phyloP scores from a whole-genome alignment of 805 yeast species.

The Nakazawaea wickerhamii region DNA sequence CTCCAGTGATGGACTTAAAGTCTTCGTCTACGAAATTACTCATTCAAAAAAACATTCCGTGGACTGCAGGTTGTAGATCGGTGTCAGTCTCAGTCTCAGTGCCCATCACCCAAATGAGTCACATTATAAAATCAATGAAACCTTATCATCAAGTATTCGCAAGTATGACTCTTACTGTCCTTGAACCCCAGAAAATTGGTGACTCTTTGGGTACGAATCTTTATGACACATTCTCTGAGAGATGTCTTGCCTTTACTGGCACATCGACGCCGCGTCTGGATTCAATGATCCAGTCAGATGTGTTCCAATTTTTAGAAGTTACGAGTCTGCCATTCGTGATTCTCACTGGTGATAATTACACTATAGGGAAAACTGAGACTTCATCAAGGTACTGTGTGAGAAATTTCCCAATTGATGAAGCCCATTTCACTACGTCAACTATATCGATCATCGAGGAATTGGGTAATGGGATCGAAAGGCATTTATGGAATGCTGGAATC shows the following conservation, averaged over 20 bases:
- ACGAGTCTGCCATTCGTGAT: conserved; percentile 2
- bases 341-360: conserved; percentile 17
- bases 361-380: conserved; percentile 1
- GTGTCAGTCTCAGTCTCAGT: background rate
- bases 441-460: conserved; percentile 28
- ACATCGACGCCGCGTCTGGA: background rate
- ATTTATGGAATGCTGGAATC: conserved; percentile 38
- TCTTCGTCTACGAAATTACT: background rate
- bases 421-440: background rate
- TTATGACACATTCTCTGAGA: background rate
- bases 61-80: conserved; percentile 1
- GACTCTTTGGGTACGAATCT: background rate
- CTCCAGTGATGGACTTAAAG: background rate
- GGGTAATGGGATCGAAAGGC: conserved; percentile 36
- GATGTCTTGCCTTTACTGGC: background rate
- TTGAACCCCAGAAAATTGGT: background rate
- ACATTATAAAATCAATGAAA: background rate
- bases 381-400: conserved; percentile 3
- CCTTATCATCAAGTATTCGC: background rate
- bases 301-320: background rate
- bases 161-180: background rate
- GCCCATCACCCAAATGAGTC: background rate
- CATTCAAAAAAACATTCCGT: background rate
- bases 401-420: background rate
- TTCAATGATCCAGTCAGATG: background rate